A percentile compares a stretch with the other conserved stretches of the same genome.
Conservation (phyloP, 306 rosid species). For the Dalbergia oliveri region DNA sequence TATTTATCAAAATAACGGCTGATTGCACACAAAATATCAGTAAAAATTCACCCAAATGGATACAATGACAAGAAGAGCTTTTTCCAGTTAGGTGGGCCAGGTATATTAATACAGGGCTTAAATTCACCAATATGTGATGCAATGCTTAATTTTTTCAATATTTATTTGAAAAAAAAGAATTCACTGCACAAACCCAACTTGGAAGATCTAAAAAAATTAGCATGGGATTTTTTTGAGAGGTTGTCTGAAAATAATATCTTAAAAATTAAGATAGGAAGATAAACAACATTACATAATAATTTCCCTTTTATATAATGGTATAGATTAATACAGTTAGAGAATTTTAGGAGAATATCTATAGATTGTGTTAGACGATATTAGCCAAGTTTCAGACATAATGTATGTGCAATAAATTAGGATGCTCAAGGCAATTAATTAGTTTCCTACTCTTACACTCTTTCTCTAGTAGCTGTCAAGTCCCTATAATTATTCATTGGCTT, state of each 20-base stretch:
- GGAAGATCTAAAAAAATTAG: slow-evolving; percentile 20
- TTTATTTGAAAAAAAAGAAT: not conserved
- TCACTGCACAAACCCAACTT: slow-evolving; percentile 1
- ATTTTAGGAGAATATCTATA: too few species aligned
- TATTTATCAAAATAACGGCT: not conserved
- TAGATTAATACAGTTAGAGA: too few species aligned
- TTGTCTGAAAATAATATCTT: too few species aligned
- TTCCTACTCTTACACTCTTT: too few species aligned
- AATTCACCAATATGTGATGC: not conserved
- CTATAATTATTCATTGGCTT: too few species aligned
- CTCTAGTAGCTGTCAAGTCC: too few species aligned
- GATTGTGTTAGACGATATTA: too few species aligned
- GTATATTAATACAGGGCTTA: not conserved
- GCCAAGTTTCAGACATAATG: too few species aligned
- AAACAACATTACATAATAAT: not conserved
- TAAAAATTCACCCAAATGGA: slow-evolving; percentile 22
- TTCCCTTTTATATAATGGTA: too few species aligned
- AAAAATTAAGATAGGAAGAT: slow-evolving; percentile 19
- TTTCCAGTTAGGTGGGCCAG: not conserved
- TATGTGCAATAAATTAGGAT: too few species aligned
- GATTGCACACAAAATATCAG: slow-evolving; percentile 3
- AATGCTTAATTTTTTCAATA: slow-evolving; percentile 12
- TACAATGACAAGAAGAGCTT: not conserved
- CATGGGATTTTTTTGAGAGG: not conserved
- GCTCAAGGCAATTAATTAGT: too few species aligned